These are phyloP conservation scores for Trichoderma asperelloides DNA, from an alignment of 495 filamentous ascomycete genomes.

Conservation along the genomic window DNA sequence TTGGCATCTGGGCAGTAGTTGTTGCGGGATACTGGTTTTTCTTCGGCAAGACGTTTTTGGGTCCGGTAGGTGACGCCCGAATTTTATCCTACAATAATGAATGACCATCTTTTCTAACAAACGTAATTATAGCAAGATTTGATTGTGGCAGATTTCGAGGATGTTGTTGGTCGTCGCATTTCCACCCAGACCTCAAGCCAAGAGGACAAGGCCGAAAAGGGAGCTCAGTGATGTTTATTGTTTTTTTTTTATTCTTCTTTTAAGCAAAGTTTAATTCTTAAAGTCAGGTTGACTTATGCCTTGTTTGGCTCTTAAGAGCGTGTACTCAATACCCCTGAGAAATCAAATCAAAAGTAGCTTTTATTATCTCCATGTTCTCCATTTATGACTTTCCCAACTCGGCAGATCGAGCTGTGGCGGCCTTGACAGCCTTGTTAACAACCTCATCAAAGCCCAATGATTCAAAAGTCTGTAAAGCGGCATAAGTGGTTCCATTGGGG, in stretches of 20 bases:
- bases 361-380: background rate
- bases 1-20: constrained; percentile 25
- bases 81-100: background rate
- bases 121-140: background rate
- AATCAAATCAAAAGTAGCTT: background rate
- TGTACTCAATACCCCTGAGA: background rate
- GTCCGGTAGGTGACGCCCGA: constrained; percentile 20
- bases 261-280: background rate
- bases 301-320: background rate
- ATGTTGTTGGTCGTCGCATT: background rate
- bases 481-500: constrained; percentile 28
- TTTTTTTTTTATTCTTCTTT: background rate
- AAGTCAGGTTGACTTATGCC: background rate
- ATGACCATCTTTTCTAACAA: background rate
- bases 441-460: constrained; percentile 21
- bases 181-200: background rate
- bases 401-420: constrained; percentile 18
- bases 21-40: constrained; percentile 22
- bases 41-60: constrained; percentile 21
- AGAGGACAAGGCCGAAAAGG: background rate
- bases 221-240: background rate
- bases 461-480: constrained; percentile 25
- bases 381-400: constrained; percentile 21
- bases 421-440: constrained; percentile 25
- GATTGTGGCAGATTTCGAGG: background rate